phyloP scores from a whole-genome alignment of 257 asterid genomes.

The Ehretia macrophylla region DNA sequence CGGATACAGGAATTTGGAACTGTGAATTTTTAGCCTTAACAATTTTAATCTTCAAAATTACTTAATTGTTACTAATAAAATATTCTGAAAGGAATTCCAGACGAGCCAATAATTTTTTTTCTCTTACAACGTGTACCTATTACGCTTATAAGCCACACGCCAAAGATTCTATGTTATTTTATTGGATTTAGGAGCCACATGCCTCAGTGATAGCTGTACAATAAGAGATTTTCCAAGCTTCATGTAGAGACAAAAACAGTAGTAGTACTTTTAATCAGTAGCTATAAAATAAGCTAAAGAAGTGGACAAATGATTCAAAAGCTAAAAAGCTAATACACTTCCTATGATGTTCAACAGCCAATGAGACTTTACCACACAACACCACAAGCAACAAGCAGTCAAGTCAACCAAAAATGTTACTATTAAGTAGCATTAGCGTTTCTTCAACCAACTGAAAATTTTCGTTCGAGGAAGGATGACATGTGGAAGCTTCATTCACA shows the following conservation, averaged over 20 bases:
- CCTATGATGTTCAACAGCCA: neutral
- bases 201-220: neutral
- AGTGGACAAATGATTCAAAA: neutral
- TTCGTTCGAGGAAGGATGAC: no score
- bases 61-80: no score
- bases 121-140: no score
- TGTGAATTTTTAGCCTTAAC: no score
- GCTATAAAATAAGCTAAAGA: neutral
- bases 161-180: slow-evolving; percentile 9
- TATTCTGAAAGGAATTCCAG: no score
- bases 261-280: neutral
- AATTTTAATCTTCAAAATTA: no score
- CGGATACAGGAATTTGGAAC: no score
- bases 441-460: no score
- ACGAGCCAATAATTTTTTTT: no score
- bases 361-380: neutral
- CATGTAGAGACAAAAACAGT: neutral
- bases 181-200: neutral
- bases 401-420: neutral
- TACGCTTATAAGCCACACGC: no score
- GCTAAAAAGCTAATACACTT: neutral
- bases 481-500: no score
- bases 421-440: neutral
- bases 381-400: neutral
- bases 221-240: neutral